These are phyloP conservation scores for Rhodamnia rubescens DNA, from an alignment of 345 rosid species.

Conservation along the genomic window DNA sequence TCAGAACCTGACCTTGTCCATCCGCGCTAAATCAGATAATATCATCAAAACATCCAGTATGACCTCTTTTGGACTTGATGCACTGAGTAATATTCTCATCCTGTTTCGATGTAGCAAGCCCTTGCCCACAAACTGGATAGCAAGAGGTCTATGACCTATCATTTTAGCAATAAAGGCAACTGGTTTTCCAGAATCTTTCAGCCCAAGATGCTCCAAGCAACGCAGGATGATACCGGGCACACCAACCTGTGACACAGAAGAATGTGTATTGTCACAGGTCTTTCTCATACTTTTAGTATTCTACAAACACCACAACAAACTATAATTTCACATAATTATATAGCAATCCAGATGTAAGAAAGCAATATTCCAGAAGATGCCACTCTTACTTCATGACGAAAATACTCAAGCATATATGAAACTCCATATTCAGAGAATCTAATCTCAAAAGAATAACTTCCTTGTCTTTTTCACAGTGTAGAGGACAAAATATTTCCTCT, in stretches of 20 bases:
- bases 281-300: neutral
- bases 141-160: constrained; percentile 68
- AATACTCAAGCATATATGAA: neutral
- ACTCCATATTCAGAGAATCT: neutral
- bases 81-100: constrained; percentile 61
- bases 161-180: constrained; percentile 94
- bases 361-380: neutral
- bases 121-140: constrained; percentile 70
- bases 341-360: neutral
- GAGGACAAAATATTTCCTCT: neutral
- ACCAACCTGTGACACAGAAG: constrained; percentile 42
- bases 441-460: neutral
- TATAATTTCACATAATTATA: neutral
- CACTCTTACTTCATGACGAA: neutral
- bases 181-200: constrained; percentile 68
- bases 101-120: constrained; percentile 74
- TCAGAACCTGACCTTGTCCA: constrained; percentile 70
- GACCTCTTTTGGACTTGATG: constrained; percentile 72
- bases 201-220: constrained; percentile 74
- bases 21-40: constrained; percentile 83
- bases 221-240: constrained; percentile 54
- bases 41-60: constrained; percentile 78
- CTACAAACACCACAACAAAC: neutral
- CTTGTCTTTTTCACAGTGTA: neutral
- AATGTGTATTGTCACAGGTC: neutral